phyloP scores from a whole-genome alignment of 2,329 filamentous ascomycete species.

The Fusarium sp. region DNA sequence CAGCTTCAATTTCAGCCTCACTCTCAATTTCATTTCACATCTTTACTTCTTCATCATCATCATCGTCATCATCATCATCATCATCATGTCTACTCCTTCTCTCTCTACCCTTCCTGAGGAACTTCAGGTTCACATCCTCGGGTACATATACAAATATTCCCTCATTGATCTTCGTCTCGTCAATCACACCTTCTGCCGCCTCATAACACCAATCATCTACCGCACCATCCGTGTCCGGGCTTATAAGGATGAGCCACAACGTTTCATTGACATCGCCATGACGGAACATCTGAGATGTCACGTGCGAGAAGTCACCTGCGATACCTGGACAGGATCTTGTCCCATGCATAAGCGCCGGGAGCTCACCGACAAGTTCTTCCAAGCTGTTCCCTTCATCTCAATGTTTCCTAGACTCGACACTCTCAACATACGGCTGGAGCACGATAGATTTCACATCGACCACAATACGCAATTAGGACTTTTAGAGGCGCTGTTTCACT shows the following conservation, averaged over 20 bases:
- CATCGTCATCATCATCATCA: background rate
- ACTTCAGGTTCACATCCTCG: background rate
- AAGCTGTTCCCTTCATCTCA: background rate
- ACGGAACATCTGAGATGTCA: background rate
- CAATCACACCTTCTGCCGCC: background rate
- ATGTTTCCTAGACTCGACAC: background rate
- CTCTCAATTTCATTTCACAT: background rate
- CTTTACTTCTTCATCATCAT: background rate
- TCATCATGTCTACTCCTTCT: background rate
- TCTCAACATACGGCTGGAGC: conserved; percentile 4
- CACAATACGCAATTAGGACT: background rate
- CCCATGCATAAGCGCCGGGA: background rate
- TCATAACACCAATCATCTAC: background rate
- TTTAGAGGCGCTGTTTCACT: conserved; percentile 12
- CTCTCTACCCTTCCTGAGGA: background rate
- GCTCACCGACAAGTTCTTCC: background rate
- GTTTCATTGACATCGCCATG: background rate
- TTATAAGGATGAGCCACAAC: background rate
- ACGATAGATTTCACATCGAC: background rate
- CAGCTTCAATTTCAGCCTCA: background rate
- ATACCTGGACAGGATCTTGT: background rate
- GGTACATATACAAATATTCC: background rate
- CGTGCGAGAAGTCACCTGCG: conserved; percentile 12
- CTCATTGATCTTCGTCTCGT: background rate
- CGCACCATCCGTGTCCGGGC: conserved; percentile 6